A percentile compares a stretch with the other conserved stretches of the same genome.
Conservation (phyloP, 306 rosid genomes). For the Lablab purpureus region DNA sequence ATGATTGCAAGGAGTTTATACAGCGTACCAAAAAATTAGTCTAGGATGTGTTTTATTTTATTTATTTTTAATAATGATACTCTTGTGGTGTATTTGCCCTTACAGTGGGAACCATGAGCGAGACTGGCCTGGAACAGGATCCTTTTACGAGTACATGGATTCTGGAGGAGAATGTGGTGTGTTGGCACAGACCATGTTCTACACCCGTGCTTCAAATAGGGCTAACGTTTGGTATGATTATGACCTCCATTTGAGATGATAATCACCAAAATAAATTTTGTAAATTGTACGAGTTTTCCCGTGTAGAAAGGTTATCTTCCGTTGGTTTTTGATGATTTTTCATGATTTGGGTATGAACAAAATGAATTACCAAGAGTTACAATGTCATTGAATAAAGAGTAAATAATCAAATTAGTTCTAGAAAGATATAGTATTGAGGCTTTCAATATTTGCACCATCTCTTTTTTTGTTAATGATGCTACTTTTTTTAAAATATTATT, state of each 20-base stretch:
- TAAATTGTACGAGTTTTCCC: neutral
- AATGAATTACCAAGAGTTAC: neutral
- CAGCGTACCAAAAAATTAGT: constrained; percentile 7
- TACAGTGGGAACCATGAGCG: constrained; percentile 94
- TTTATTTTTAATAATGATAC: neutral
- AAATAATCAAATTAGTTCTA: neutral
- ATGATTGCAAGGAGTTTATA: constrained; percentile 83
- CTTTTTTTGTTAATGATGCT: neutral
- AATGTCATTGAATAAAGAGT: neutral
- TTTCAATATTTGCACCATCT: neutral
- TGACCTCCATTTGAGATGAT: constrained; percentile 4
- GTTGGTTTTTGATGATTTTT: neutral
- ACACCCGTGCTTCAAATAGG: constrained; percentile 83
- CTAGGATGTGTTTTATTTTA: neutral
- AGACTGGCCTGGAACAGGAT: constrained; percentile 92
- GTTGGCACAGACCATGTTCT: constrained; percentile 88
- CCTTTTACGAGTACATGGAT: constrained; percentile 79
- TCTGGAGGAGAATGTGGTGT: constrained; percentile 99
- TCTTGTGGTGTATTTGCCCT: constrained; percentile 19
- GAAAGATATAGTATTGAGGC: neutral
- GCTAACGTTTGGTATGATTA: constrained; percentile 79
- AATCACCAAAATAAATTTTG: neutral
- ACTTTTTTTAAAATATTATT: neutral
- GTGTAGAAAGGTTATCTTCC: neutral
- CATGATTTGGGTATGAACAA: neutral